Evolutionary conservation across 495 filamentous ascomycete species (phyloP).

Genomic region (Tuber calosporum): DNA sequence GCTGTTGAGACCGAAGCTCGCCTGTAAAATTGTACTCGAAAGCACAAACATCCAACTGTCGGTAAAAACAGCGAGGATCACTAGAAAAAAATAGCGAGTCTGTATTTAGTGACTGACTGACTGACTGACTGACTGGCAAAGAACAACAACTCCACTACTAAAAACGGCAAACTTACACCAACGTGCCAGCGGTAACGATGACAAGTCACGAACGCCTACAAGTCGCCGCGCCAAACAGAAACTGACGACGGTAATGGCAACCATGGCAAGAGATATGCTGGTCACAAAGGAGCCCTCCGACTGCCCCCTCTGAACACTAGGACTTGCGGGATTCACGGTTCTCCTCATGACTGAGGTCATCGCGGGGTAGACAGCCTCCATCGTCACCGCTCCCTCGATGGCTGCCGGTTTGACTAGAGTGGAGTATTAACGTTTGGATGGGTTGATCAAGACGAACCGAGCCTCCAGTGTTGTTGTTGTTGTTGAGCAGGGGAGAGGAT

Average conservation of each 20-base stretch:
- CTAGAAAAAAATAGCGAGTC: constrained; percentile 12
- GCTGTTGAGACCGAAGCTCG: constrained; percentile 40
- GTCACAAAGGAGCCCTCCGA: constrained; percentile 26
- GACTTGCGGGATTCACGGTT: background rate
- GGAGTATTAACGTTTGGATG: background rate
- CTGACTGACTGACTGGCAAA: background rate
- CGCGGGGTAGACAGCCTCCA: background rate
- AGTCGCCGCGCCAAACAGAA: constrained; percentile 39
- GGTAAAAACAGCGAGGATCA: constrained; percentile 36
- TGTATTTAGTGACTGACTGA: background rate
- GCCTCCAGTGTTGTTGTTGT: too few relatives aligned
- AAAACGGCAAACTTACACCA: constrained; percentile 35
- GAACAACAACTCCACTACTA: background rate
- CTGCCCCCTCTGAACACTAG: constrained; percentile 6
- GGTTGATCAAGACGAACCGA: background rate
- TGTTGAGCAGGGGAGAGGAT: background rate
- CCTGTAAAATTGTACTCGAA: constrained; percentile 40
- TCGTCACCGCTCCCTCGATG: background rate
- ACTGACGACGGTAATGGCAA: constrained; percentile 40
- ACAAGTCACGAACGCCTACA: constrained; percentile 16
- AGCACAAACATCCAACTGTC: constrained; percentile 41
- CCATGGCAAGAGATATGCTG: constrained; percentile 40
- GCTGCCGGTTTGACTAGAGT: background rate
- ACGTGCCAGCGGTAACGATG: constrained; percentile 34
- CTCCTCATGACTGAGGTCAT: background rate